Evolutionary conservation across 2,329 filamentous ascomycete genomes (phyloP).

Genomic region (Ophiocordyceps robertsii): DNA sequence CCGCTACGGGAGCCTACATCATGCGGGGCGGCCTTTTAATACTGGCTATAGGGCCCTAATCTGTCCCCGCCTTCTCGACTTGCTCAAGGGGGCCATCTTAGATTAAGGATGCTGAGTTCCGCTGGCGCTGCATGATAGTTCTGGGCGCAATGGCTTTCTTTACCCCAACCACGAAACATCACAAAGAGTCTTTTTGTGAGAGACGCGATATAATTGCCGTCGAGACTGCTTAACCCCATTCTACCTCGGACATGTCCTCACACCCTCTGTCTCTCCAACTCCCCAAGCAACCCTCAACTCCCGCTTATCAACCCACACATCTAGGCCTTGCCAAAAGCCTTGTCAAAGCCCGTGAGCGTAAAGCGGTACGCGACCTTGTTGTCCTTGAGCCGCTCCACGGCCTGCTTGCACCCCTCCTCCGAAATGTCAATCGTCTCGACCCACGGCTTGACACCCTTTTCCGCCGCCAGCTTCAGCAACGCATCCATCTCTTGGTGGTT

Average conservation of each 20-base stretch:
- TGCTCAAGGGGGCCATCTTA: no score
- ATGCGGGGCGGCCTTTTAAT: neutral
- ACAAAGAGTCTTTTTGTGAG: no score
- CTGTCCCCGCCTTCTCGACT: neutral
- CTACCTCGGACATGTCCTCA: no score
- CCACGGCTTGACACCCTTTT: conserved; percentile 41
- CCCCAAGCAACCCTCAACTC: no score
- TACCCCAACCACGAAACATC: no score
- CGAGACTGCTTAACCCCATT: no score
- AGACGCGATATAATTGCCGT: no score
- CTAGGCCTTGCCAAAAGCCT: conserved; percentile 34
- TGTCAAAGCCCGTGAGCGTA: conserved; percentile 54
- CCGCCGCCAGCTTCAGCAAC: conserved; percentile 42
- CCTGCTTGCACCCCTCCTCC: conserved; percentile 55
- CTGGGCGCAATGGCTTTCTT: no score
- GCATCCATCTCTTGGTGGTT: conserved; percentile 45
- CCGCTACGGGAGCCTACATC: conserved; percentile 12
- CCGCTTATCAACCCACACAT: neutral
- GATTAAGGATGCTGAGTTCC: no score
- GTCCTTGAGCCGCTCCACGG: conserved; percentile 53
- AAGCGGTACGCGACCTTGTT: conserved; percentile 63
- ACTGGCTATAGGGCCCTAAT: no score
- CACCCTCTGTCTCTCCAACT: no score
- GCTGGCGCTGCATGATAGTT: no score
- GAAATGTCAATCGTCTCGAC: conserved; percentile 51